Base-by-base conservation (phyloP, 129 eudicot genomes). In the Smallanthus sonchifolius region DNA sequence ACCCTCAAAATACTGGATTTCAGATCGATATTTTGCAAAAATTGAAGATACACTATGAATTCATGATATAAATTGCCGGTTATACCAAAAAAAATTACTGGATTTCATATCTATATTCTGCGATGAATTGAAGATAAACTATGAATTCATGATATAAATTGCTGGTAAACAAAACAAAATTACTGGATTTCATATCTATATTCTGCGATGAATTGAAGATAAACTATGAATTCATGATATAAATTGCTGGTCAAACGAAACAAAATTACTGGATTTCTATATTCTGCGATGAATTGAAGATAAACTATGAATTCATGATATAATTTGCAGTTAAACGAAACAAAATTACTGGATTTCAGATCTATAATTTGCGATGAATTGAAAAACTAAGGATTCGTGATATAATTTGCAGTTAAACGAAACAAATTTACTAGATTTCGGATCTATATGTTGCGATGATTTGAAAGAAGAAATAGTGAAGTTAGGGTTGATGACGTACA, bases 401-500 rank as follows among this genome's bases (percentile, higher is more conserved):
- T 45, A 45, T 6, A 0, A 14, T 48, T 48, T 48, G 55, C 55
- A 48, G 19, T 48, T 13, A 11, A 48, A 48, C 55, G 13, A 4
- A 48, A 10, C 20, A 15, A 48, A 48, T 7, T 11, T 55, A 55
- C 62, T 7, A 13, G 62, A 55, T 7, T 20, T 55, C 14, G 20
- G 62, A 55, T 75, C 64, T 48, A 35, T 2, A 65, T 48, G 48
- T 74, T 63, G 52, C 10, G 40, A 24, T 15, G 47, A 6, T 42
- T 42, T 4, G 1, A 42, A 28, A 4, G 45, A 74, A 61, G 7
- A 16, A 49, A 70, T 37, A 4, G 11, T 54, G 51, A 48, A 35
- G 28, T 35, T 75, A 66, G 70, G 81, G 38, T 69, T 42, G 30
- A 45, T 52, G 67, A 45, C 7, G n/a, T 77, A 78, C 82, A 78